These are phyloP conservation scores for Apiotrichum laibachii DNA, from an alignment of 1,284 basidiomycete species.

Conservation along the genomic window DNA sequence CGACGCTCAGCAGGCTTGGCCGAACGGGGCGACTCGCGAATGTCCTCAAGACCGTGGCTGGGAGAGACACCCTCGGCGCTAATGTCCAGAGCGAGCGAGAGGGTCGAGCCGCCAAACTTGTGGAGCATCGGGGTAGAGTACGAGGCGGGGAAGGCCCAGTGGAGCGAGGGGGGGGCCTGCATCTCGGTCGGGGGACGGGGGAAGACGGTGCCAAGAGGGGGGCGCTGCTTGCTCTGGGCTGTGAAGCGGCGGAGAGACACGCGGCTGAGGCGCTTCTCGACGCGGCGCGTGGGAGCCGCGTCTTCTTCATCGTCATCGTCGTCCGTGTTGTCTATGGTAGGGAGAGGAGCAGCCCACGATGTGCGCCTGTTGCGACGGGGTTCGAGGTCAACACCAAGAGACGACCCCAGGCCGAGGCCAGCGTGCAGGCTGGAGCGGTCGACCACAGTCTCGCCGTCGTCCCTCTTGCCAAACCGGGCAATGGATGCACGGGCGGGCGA, in stretches of 20 bases:
- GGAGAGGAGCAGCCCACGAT: conserved; percentile 15
- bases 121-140: conserved; percentile 25
- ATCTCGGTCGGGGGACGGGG: conserved; percentile 22
- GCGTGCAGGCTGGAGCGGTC: neutral
- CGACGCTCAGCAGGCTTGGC: neutral
- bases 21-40: conserved; percentile 10
- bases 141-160: conserved; percentile 25
- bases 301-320: conserved; percentile 14
- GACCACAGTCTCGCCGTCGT: neutral
- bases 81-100: conserved; percentile 21
- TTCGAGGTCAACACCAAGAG: neutral
- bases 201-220: conserved; percentile 21
- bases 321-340: conserved; percentile 1
- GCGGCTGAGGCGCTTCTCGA: conserved; percentile 14
- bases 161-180: conserved; percentile 20
- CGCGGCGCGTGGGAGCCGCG: neutral
- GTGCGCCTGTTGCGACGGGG: conserved; percentile 4
- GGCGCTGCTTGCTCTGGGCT: conserved; percentile 16
- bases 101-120: conserved; percentile 25
- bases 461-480: neutral
- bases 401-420: neutral
- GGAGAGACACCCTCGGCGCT: conserved; percentile 8
- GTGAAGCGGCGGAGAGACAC: conserved; percentile 15
- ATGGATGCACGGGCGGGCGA: too few relatives aligned
- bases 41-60: conserved; percentile 11